Conservation (phyloP, 2,329 filamentous ascomycete genomes). For the Arthrocladium fulminans region DNA sequence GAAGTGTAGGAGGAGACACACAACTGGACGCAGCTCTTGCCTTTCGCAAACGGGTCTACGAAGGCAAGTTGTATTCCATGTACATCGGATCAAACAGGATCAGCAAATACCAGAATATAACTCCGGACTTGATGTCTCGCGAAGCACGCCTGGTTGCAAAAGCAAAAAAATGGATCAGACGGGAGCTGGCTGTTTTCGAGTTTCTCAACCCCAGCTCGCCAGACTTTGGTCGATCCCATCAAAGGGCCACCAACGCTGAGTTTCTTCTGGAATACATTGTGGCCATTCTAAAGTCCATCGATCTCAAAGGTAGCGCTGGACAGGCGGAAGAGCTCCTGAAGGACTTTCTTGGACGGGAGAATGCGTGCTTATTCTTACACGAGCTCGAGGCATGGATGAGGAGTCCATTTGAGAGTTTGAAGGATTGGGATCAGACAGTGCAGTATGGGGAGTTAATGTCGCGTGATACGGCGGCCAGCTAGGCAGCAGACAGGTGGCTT, state of each 20-base stretch:
- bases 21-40: slow-evolving; percentile 39
- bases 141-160: slow-evolving; percentile 63
- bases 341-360: slow-evolving; percentile 67
- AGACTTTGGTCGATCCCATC: slow-evolving; percentile 20
- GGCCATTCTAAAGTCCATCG: slow-evolving; percentile 71
- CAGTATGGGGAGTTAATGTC: no score
- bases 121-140: slow-evolving; percentile 53
- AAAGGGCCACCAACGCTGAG: slow-evolving; percentile 62
- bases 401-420: slow-evolving; percentile 63
- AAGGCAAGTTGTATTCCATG: slow-evolving; percentile 61
- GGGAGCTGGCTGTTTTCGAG: slow-evolving; percentile 74
- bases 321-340: slow-evolving; percentile 69
- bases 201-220: slow-evolving; percentile 49
- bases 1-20: slow-evolving; percentile 8
- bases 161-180: slow-evolving; percentile 70
- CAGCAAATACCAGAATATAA: slow-evolving; percentile 68
- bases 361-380: slow-evolving; percentile 70
- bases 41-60: slow-evolving; percentile 64
- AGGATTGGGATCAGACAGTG: slow-evolving; percentile 71
- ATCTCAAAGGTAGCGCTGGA: slow-evolving; percentile 68
- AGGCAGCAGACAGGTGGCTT: no score
- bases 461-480: no score
- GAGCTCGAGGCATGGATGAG: slow-evolving; percentile 75
- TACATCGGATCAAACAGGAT: slow-evolving; percentile 73
- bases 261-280: slow-evolving; percentile 81